These are phyloP conservation scores for Backusella liffmaniae DNA, from an alignment of 192 early-diverging fungal species.

Conservation along the genomic window DNA sequence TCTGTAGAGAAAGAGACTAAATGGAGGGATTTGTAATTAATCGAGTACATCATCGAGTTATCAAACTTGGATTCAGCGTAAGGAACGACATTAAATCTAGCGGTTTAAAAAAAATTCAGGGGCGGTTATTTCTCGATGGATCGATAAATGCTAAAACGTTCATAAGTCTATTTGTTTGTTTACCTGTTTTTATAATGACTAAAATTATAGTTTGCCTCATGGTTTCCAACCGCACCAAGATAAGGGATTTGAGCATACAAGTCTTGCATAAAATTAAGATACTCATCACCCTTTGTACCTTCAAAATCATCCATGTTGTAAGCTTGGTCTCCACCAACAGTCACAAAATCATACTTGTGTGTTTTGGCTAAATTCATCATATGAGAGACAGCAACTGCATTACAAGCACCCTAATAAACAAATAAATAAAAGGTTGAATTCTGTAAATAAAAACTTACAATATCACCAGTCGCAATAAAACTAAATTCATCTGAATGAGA, in stretches of 20 bases:
- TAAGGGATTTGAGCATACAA: slow-evolving; percentile 28
- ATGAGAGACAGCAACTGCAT: slow-evolving; percentile 26
- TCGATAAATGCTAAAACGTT: no score
- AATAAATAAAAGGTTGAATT: background rate
- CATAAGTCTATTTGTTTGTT: background rate
- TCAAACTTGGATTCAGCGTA: slow-evolving; percentile 25
- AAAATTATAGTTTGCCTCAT: slow-evolving; percentile 35
- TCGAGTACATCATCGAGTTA: slow-evolving; percentile 28
- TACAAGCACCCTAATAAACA: slow-evolving; percentile 26
- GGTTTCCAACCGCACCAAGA: slow-evolving; percentile 35
- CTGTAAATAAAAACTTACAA: slow-evolving; percentile 16
- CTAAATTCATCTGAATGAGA: slow-evolving; percentile 10
- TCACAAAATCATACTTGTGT: slow-evolving; percentile 36
- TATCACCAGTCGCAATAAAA: slow-evolving; percentile 35
- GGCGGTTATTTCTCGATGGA: background rate
- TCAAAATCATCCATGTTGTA: slow-evolving; percentile 35
- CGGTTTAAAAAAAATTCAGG: no score
- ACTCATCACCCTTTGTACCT: slow-evolving; percentile 36
- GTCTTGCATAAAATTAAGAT: slow-evolving; percentile 31
- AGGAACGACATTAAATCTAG: slow-evolving; percentile 34
- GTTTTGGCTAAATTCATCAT: slow-evolving; percentile 20
- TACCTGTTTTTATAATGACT: slow-evolving; percentile 36
- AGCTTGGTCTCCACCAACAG: slow-evolving; percentile 32
- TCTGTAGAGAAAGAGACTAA: slow-evolving; percentile 34
- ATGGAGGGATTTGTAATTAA: slow-evolving; percentile 33